Conservation (phyloP, 345 rosid genomes). For the Salix arbutifolia region DNA sequence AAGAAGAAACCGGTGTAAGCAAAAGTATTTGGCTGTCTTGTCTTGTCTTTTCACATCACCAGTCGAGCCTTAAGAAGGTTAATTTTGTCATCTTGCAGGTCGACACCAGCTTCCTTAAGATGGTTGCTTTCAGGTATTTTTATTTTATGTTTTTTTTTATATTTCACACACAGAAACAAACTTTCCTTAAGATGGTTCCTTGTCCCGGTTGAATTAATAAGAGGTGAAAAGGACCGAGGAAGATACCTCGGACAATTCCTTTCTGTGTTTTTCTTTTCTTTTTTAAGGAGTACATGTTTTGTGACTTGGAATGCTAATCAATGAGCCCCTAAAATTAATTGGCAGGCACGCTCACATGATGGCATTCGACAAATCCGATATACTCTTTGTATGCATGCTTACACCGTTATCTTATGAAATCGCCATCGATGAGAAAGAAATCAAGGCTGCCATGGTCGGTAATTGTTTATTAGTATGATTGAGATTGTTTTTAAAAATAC, state of each 20-base stretch:
- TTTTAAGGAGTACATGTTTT: too few relatives aligned
- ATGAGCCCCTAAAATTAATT: neutral
- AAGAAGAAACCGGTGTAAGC: constrained; percentile 59
- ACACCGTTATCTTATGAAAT: constrained; percentile 42
- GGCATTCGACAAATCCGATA: constrained; percentile 49
- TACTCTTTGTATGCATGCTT: constrained; percentile 46
- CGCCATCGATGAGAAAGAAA: constrained; percentile 37
- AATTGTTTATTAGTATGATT: too few relatives aligned
- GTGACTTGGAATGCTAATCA: neutral
- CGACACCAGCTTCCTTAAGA: constrained; percentile 36
- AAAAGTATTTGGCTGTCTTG: neutral
- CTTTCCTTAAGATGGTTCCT: too few relatives aligned
- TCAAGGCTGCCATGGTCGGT: constrained; percentile 52
- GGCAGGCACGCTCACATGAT: constrained; percentile 43
- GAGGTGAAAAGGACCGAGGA: neutral
- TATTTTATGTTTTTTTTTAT: too few relatives aligned
- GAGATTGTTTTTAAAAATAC: too few relatives aligned
- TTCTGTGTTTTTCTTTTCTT: too few relatives aligned
- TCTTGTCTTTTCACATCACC: too few relatives aligned
- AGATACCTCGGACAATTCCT: neutral
- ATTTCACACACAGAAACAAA: too few relatives aligned
- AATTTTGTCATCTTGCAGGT: constrained; percentile 22
- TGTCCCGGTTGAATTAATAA: too few relatives aligned
- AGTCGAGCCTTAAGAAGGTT: too few relatives aligned
- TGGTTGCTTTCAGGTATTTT: constrained; percentile 47